Evolutionary conservation across 2,329 filamentous ascomycete genomes (phyloP).

Genomic region (Fusarium sp.): DNA sequence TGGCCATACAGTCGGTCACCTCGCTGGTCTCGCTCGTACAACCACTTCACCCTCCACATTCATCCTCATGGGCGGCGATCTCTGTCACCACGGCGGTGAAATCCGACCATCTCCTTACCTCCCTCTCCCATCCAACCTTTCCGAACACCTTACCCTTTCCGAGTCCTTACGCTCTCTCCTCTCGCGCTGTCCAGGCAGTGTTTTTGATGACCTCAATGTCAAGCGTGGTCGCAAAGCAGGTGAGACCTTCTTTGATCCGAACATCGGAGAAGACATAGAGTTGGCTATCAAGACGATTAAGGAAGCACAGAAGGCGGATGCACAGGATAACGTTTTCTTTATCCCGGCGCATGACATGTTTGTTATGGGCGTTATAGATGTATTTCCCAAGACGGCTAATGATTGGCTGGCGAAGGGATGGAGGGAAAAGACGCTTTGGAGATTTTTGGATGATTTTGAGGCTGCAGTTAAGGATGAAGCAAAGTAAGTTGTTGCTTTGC

Average conservation of each 20-base stretch:
- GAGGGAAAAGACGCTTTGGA: conserved; percentile 14
- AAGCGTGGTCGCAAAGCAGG: not conserved
- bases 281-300: not conserved
- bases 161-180: conserved; percentile 11
- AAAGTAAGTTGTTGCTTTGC: not conserved
- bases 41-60: not conserved
- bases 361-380: conserved; percentile 4
- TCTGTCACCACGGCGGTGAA: conserved; percentile 18
- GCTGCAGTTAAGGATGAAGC: not conserved
- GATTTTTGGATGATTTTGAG: conserved; percentile 10
- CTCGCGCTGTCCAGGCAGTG: conserved; percentile 3
- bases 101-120: conserved; percentile 15
- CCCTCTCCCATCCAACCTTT: not conserved
- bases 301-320: conserved; percentile 13
- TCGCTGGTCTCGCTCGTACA: conserved; percentile 25
- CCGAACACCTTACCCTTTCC: not conserved
- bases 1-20: conserved; percentile 20
- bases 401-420: conserved; percentile 17
- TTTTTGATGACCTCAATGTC: not conserved
- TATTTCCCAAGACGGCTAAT: not conserved
- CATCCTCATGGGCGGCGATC: conserved; percentile 19
- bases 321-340: conserved; percentile 15
- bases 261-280: not conserved
- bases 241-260: conserved; percentile 18
- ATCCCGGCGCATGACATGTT: conserved; percentile 5